Conservation (phyloP, 2,329 filamentous ascomycete species). For the Alternaria rosae region DNA sequence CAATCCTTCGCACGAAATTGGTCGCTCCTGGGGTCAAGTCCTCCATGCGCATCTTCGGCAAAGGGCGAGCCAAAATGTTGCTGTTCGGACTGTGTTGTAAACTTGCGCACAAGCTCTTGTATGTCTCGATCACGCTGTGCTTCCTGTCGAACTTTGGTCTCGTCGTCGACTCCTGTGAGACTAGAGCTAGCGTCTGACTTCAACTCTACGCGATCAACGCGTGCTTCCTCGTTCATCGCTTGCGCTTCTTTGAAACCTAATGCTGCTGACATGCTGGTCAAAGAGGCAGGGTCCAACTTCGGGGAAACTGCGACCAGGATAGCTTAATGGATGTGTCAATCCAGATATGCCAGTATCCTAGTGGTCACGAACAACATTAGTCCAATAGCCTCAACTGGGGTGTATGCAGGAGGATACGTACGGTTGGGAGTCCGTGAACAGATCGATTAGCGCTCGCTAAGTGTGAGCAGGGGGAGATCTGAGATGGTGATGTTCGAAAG, state of each 20-base stretch:
- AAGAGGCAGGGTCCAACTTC: neutral
- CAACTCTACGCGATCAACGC: neutral
- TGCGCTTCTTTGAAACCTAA: neutral
- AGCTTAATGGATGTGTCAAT: neutral
- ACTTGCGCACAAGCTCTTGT: slow-evolving; percentile 48
- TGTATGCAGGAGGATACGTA: neutral
- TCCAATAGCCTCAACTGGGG: too few species aligned
- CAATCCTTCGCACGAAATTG: slow-evolving; percentile 54
- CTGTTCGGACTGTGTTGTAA: slow-evolving; percentile 42
- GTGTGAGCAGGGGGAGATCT: neutral
- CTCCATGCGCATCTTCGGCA: slow-evolving; percentile 45
- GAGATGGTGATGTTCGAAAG: neutral
- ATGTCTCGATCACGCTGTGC: slow-evolving; percentile 25
- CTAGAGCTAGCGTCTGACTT: slow-evolving; percentile 19
- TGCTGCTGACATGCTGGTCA: slow-evolving; percentile 6
- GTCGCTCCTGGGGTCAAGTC: slow-evolving; percentile 52
- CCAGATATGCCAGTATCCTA: neutral
- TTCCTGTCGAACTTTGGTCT: slow-evolving; percentile 3
- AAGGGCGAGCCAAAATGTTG: slow-evolving; percentile 44
- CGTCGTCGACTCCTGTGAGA: neutral
- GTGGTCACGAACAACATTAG: neutral
- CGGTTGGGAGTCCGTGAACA: neutral
- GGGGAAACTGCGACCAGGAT: neutral
- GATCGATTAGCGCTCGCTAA: neutral
- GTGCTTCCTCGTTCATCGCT: neutral